phyloP scores from a whole-genome alignment of 2,329 filamentous ascomycete genomes.

The Annulohypoxylon truncatum region DNA sequence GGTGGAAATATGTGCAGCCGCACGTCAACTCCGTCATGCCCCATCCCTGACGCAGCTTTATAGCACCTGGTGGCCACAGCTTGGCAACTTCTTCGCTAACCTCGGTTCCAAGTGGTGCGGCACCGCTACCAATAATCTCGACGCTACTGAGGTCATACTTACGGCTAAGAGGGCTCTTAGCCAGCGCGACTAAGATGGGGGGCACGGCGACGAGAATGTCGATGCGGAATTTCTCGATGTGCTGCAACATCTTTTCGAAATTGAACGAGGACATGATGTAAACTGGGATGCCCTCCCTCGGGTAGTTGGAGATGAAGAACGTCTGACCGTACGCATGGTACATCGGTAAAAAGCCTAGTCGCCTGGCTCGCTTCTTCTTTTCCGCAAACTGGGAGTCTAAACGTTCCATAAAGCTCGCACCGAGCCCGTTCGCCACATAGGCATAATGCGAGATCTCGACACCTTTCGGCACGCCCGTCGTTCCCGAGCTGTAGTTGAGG shows the following conservation, averaged over 20 bases:
- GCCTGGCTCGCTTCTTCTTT: conserved; percentile 53
- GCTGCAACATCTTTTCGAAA: conserved; percentile 75
- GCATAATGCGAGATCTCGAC: conserved; percentile 84
- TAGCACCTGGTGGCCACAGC: conserved; percentile 58
- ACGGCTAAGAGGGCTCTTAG: conserved; percentile 74
- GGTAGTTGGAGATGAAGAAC: conserved; percentile 71
- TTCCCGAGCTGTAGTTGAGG: conserved; percentile 83
- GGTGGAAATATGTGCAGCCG: conserved; percentile 73
- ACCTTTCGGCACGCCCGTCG: conserved; percentile 85
- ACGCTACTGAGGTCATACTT: conserved; percentile 77
- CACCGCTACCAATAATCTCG: conserved; percentile 69
- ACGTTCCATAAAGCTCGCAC: conserved; percentile 63
- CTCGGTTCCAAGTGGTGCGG: conserved; percentile 74
- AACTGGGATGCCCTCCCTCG: conserved; percentile 69
- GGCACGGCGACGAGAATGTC: conserved; percentile 76
- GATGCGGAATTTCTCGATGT: conserved; percentile 75
- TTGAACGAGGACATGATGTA: conserved; percentile 86
- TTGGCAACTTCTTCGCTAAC: conserved; percentile 68
- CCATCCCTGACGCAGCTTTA: conserved; percentile 75
- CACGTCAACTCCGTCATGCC: conserved; percentile 90
- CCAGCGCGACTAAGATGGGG: conserved; percentile 78
- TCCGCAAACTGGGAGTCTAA: conserved; percentile 62
- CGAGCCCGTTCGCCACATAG: conserved; percentile 76
- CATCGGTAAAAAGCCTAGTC: conserved; percentile 79
- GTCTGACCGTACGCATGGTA: conserved; percentile 81